These are phyloP conservation scores for Globisporangium polare DNA, from an alignment of 352 stramenopile genomes.

Conservation along the genomic window DNA sequence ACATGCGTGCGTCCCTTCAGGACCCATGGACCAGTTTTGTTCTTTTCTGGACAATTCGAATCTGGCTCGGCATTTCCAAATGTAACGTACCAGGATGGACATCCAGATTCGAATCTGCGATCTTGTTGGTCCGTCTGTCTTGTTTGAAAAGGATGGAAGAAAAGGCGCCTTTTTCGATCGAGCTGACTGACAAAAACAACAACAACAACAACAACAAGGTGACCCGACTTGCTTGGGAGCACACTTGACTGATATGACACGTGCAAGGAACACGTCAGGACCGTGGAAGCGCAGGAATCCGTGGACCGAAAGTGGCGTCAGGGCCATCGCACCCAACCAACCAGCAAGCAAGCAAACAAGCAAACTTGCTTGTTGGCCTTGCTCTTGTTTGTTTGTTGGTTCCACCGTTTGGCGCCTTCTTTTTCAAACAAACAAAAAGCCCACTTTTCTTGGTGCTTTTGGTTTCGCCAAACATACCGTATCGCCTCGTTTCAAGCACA, in stretches of 20 bases:
- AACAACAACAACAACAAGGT: no score
- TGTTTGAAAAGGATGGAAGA: conserved; percentile 1
- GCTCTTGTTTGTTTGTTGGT: not conserved
- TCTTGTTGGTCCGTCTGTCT: not conserved
- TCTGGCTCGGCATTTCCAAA: not conserved
- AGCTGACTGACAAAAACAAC: not conserved
- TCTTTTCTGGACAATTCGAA: not conserved
- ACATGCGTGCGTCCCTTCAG: conserved; percentile 9
- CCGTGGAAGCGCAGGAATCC: not conserved
- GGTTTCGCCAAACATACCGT: not conserved
- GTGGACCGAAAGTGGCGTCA: conserved; percentile 1
- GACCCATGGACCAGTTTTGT: not conserved
- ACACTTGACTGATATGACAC: not conserved
- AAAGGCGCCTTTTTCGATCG: not conserved
- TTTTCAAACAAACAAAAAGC: not conserved
- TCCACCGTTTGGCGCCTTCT: conserved; percentile 6
- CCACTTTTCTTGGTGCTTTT: conserved; percentile 7
- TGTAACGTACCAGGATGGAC: not conserved
- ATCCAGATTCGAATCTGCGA: not conserved
- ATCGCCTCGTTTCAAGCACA: not conserved
- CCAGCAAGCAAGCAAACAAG: no score
- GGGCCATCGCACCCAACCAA: not conserved
- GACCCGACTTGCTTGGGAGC: not conserved
- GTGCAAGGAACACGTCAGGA: not conserved
- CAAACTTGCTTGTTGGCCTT: not conserved